Base-by-base conservation (phyloP, 2,329 filamentous ascomycete species). In the Sporothrix luriei region DNA sequence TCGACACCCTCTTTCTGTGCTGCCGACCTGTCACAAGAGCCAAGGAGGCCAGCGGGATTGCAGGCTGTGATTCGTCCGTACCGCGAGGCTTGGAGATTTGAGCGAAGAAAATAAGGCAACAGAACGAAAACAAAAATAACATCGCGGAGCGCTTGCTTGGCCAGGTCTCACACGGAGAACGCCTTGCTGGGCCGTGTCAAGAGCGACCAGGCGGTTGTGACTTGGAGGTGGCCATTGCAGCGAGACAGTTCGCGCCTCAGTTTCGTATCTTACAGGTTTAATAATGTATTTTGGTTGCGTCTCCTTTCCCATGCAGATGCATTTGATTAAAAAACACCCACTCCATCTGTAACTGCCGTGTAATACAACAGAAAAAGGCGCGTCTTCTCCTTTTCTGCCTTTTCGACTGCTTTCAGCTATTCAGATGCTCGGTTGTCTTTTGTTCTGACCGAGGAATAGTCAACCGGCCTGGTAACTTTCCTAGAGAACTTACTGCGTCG, bases 31-130 rank as follows among this genome's bases (percentile, higher is more conserved):
- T 46, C 33, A 46, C 61, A 21, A 21, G 43, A 49, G 14, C 51
- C 19, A 59, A 68, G 52, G 66, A 29, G 21, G 61, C 61, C 16
- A 49, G 13, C 40, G 48, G 49, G 66, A 33, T n/a, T 69, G 52
- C 40, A 40, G 40, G 38, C 19, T 66, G 33, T 66, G 68, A 69
- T 69, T 69, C 68, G 68, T 54, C 52, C 21, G 52, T n/a, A 24
- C 21, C 40, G 29, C 68, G 16, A 69, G 68, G 68, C 68, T 69
- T 69, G 68, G 33, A 57, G 19, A 66, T 65, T 66, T 52, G 48
- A 46, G 46, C 49, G 38, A 66, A 5, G 46, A 40, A 29, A 67
- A 16, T 11, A 49, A 29, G 43, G 19, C 13, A 26, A 65, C 19
- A 61, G 14, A 38, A n/a, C n/a, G n/a, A 40, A 38, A 16, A 11